phyloP scores from a whole-genome alignment of 192 early-diverging fungal genomes.

The Fimicolochytrium jonesii region DNA sequence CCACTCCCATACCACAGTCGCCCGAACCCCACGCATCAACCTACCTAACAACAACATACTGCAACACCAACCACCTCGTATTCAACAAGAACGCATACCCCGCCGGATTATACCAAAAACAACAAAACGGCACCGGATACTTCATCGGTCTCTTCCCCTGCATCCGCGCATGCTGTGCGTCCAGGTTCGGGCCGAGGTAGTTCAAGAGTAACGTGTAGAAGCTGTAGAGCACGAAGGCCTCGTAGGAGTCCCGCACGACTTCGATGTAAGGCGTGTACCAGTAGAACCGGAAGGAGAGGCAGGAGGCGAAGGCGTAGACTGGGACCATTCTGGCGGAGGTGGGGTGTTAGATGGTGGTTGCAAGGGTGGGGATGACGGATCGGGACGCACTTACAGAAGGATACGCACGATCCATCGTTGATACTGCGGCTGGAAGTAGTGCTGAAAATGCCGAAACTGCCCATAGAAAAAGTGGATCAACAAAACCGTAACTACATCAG shows the following conservation, averaged over 20 bases:
- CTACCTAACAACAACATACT: slow-evolving; percentile 65
- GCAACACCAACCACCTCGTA: slow-evolving; percentile 64
- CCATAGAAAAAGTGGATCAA: not conserved
- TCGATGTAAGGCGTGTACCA: slow-evolving; percentile 62
- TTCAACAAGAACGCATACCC: slow-evolving; percentile 56
- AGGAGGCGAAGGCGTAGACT: slow-evolving; percentile 65
- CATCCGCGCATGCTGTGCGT: slow-evolving; percentile 45
- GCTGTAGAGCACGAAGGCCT: slow-evolving; percentile 70
- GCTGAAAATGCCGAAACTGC: slow-evolving; percentile 31
- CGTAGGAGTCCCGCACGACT: slow-evolving; percentile 69
- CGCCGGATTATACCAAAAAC: slow-evolving; percentile 61
- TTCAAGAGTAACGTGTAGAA: slow-evolving; percentile 71
- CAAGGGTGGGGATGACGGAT: not conserved
- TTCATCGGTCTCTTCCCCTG: slow-evolving; percentile 33
- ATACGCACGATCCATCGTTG: slow-evolving; percentile 78
- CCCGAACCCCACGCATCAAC: no score
- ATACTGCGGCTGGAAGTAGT: slow-evolving; percentile 50
- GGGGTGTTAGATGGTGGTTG: not conserved
- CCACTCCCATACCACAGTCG: not conserved
- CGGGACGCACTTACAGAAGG: slow-evolving; percentile 33
- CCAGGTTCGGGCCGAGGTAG: slow-evolving; percentile 54
- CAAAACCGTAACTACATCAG: not conserved
- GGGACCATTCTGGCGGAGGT: slow-evolving; percentile 55
- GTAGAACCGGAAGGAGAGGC: slow-evolving; percentile 69
- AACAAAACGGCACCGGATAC: slow-evolving; percentile 64